These are phyloP conservation scores for Entrophospora sp. DNA, from an alignment of 192 early-diverging fungal genomes.

Conservation along the genomic window DNA sequence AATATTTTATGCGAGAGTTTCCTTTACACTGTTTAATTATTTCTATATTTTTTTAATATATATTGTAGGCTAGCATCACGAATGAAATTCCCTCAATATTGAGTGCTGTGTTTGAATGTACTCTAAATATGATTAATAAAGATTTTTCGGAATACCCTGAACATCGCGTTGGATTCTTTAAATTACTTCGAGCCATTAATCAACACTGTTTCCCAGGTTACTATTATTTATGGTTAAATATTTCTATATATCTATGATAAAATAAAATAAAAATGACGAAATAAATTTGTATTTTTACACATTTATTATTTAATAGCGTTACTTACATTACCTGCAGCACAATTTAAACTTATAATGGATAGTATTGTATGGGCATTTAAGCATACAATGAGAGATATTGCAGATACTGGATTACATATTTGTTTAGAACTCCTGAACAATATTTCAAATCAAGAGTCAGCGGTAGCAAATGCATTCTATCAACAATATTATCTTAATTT, in stretches of 20 bases:
- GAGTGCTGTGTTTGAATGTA: slow-evolving; percentile 92
- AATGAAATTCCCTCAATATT: slow-evolving; percentile 81
- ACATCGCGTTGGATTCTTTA: slow-evolving; percentile 92
- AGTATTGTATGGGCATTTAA: slow-evolving; percentile 98
- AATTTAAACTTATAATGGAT: slow-evolving; percentile 91
- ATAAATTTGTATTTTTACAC: background rate
- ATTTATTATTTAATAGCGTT: slow-evolving; percentile 47
- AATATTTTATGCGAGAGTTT: no score
- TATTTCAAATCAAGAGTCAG: slow-evolving; percentile 65
- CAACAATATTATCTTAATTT: slow-evolving; percentile 85
- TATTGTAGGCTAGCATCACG: slow-evolving; percentile 66
- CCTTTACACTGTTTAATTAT: background rate
- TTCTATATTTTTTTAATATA: slow-evolving; percentile 1
- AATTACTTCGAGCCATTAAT: slow-evolving; percentile 86
- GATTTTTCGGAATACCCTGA: slow-evolving; percentile 97
- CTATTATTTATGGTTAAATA: background rate
- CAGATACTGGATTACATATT: slow-evolving; percentile 83
- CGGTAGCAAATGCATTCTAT: slow-evolving; percentile 79
- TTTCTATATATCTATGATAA: background rate
- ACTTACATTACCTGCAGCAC: slow-evolving; percentile 67
- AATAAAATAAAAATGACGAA: background rate
- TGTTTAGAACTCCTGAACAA: slow-evolving; percentile 83
- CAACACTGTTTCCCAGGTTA: slow-evolving; percentile 82
- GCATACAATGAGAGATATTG: slow-evolving; percentile 97
- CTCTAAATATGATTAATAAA: slow-evolving; percentile 99